A percentile compares a stretch with the other conserved stretches of the same genome.
Evolutionary conservation across 108 stramenopile species (phyloP).

Genomic region (Bacterosira constricta): DNA sequence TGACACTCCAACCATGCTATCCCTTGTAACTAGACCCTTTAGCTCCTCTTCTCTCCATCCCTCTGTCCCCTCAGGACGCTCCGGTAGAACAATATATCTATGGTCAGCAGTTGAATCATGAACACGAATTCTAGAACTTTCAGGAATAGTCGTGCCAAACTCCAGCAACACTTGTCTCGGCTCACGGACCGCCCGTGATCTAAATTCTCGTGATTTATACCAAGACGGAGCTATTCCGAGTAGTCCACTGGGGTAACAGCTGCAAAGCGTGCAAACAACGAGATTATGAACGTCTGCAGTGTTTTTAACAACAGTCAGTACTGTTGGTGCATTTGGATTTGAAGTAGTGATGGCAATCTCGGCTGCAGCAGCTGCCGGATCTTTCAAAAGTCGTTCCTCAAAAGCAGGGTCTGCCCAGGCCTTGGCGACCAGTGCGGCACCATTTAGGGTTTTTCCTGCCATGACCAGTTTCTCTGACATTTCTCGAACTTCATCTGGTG

Average conservation of each 20-base stretch:
- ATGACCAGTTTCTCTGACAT: slow-evolving; percentile 51
- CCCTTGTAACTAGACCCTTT: slow-evolving; percentile 50
- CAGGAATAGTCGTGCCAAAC: slow-evolving; percentile 48
- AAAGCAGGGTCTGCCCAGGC: slow-evolving; percentile 62
- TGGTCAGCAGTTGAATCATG: slow-evolving; percentile 78
- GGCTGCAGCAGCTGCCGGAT: slow-evolving; percentile 55
- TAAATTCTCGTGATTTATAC: slow-evolving; percentile 70
- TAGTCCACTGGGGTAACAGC: slow-evolving; percentile 63
- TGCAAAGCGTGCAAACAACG: slow-evolving; percentile 70
- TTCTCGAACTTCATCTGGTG: slow-evolving; percentile 38
- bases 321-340: slow-evolving; percentile 71
- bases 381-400: slow-evolving; percentile 42
- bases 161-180: slow-evolving; percentile 56
- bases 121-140: slow-evolving; percentile 35
- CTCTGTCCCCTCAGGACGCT: slow-evolving; percentile 54
- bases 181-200: slow-evolving; percentile 70
- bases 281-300: slow-evolving; percentile 59
- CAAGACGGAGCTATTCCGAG: slow-evolving; percentile 67
- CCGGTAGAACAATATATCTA: slow-evolving; percentile 68
- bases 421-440: slow-evolving; percentile 48
- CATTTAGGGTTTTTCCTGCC: slow-evolving; percentile 32
- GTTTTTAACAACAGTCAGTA: slow-evolving; percentile 57
- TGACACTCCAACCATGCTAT: slow-evolving; percentile 64
- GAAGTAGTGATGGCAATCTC: slow-evolving; percentile 59
- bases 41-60: slow-evolving; percentile 56